Conservation (phyloP, 2,329 filamentous ascomycete genomes). For the Botryotinia narcissicola region DNA sequence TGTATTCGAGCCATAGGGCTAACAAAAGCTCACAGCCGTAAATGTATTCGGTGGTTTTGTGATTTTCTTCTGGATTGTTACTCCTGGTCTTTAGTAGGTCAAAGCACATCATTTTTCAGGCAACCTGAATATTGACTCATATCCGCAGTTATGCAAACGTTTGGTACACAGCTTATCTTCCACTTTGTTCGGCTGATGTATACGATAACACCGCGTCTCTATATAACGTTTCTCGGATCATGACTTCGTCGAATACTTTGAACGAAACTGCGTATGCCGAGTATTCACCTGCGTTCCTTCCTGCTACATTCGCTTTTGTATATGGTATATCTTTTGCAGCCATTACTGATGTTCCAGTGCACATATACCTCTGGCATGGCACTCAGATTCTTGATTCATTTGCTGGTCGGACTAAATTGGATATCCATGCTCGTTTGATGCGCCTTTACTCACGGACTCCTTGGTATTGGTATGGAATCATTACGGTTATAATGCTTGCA, state of each 20-base stretch:
- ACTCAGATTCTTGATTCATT: constrained; percentile 55
- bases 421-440: constrained; percentile 56
- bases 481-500: constrained; percentile 37
- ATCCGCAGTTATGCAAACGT: constrained; percentile 52
- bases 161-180: constrained; percentile 64
- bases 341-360: constrained; percentile 65
- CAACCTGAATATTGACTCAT: not conserved
- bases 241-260: constrained; percentile 60
- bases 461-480: constrained; percentile 52
- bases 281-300: constrained; percentile 70
- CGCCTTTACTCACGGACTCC: constrained; percentile 52
- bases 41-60: constrained; percentile 69
- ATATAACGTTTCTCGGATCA: constrained; percentile 64
- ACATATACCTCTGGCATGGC: constrained; percentile 65
- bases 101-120: too few species aligned
- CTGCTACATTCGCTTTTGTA: constrained; percentile 66
- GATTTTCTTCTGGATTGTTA: constrained; percentile 59
- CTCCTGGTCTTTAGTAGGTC: constrained; percentile 53
- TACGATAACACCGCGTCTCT: constrained; percentile 69
- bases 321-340: constrained; percentile 73
- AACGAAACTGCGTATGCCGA: constrained; percentile 63
- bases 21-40: constrained; percentile 49
- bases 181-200: constrained; percentile 66
- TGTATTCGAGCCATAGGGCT: not conserved
- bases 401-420: constrained; percentile 42